phyloP scores from a whole-genome alignment of 768 basidiomycete genomes.

The Cubamyces lactineus region DNA sequence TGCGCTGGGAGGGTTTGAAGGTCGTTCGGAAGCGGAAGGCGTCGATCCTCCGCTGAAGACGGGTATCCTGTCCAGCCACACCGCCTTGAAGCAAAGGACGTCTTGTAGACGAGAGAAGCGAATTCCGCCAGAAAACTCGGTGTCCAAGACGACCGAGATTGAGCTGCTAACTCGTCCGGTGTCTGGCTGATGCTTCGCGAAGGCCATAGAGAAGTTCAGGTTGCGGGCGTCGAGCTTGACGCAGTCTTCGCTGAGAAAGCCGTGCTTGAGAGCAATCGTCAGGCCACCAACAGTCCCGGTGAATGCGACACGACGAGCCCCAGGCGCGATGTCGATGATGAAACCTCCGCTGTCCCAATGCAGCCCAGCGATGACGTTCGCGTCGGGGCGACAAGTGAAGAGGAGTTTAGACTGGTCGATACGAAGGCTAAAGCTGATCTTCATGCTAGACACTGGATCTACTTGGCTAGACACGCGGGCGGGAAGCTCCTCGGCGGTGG shows the following conservation, averaged over 20 bases:
- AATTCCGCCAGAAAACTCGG: conserved; percentile 78
- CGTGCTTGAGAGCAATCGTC: conserved; percentile 80
- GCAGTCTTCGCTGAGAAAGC: conserved; percentile 82
- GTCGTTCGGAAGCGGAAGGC: conserved; percentile 31
- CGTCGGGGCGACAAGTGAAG: conserved; percentile 87
- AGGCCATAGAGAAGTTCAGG: conserved; percentile 75
- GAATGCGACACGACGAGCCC: conserved; percentile 70
- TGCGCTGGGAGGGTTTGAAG: conserved; percentile 22
- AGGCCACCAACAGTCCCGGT: conserved; percentile 83
- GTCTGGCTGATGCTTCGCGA: conserved; percentile 53
- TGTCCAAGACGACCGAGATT: conserved; percentile 80
- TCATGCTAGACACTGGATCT: conserved; percentile 51
- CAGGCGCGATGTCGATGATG: conserved; percentile 75
- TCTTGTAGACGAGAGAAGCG: conserved; percentile 89
- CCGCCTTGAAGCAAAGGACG: conserved; percentile 92
- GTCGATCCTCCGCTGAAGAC: conserved; percentile 56
- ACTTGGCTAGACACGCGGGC: conserved; percentile 17
- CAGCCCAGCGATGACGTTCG: conserved; percentile 87
- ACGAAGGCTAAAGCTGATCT: conserved; percentile 84
- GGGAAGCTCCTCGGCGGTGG: conserved; percentile 16
- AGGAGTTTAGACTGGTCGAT: conserved; percentile 90
- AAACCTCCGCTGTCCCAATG: conserved; percentile 97
- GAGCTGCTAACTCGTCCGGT: conserved; percentile 46
- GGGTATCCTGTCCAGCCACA: conserved; percentile 90
- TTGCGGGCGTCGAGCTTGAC: conserved; percentile 81